phyloP scores from a whole-genome alignment of 2,329 filamentous ascomycete genomes.

The Fusarium nisikadoi region DNA sequence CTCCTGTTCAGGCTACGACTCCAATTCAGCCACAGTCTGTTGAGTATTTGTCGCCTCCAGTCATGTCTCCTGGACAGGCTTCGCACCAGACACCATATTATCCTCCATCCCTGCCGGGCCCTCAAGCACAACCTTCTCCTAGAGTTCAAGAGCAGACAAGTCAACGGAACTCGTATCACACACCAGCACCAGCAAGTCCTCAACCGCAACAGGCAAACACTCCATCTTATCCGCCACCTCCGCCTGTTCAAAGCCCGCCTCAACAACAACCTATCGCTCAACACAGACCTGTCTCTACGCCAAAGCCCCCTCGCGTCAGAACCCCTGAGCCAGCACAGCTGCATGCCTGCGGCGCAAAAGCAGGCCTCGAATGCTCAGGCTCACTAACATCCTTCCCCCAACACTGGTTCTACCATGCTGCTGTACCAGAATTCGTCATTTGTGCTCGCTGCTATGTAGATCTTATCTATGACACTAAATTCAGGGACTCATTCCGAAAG shows the following conservation, averaged over 20 bases:
- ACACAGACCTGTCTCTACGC: neutral
- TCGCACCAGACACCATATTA: neutral
- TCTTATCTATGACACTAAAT: constrained; percentile 47
- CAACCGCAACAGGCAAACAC: neutral
- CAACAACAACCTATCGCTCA: neutral
- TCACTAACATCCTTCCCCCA: constrained; percentile 43
- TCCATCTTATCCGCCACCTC: neutral
- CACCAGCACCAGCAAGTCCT: neutral
- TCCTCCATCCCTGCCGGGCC: neutral
- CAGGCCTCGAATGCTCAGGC: constrained; percentile 43
- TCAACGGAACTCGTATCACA: neutral
- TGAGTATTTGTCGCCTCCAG: neutral
- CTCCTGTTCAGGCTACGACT: neutral
- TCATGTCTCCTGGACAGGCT: neutral
- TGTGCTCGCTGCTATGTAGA: constrained; percentile 54
- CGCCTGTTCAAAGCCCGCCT: neutral
- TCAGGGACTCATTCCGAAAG: constrained; percentile 44
- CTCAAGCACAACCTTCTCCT: neutral
- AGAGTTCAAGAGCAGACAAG: neutral
- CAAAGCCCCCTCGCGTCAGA: constrained; percentile 14
- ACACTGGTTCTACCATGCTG: constrained; percentile 52
- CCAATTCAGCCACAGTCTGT: neutral
- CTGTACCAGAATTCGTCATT: constrained; percentile 47
- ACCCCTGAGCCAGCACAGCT: constrained; percentile 28
- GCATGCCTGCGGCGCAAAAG: constrained; percentile 25